Evolutionary conservation across 306 rosid genomes (phyloP), one percentile per base, ranked within the genome.

Genomic region (Fragaria nilgerrensis): DNA sequence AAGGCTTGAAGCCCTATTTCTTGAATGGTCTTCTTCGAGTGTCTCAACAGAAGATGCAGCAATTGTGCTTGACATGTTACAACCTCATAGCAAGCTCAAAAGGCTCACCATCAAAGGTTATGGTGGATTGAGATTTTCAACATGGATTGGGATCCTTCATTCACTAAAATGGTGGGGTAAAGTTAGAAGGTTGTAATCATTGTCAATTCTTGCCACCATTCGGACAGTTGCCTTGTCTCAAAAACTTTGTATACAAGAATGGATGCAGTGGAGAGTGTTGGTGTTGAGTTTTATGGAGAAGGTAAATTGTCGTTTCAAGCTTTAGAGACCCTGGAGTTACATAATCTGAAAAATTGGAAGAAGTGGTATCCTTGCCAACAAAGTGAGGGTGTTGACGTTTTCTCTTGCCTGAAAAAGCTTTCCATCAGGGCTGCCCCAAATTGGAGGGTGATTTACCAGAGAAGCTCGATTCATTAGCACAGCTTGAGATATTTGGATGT

Each of bases 151-250:
- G 9, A 5, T 15, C 16, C 43, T 70, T 70, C n/a, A 36, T 71
- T 78, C 44, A 27, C 63, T n/a, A 22, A 59, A 14, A 34, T 70
- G 53, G 22, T 22, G 63, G 5, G 7, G 14, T 76, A 41, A 76
- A 39, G 10, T 64, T 76, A 48, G 19, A 34, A 34, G 6, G 29
- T 34, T 76, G 79, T 50, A 65, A 22, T 29, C 37, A 36, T 1
- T 76, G 79, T 44, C 37, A 19, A 14, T 76, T 56, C 2, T 37
- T 76, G 9, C 79, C 79, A 15, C 50, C 79, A 13, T 20, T 65
- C 3, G 50, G 73, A 15, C 50, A 64, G 8, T 27, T 65, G 11
- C 23, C 23, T 11, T 48, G 41, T 17, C 79, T 76, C 64, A 48
- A 65, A 48, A 1, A 5, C 78, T 62, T 75, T 9, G 5, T 2